Conservation (phyloP, 768 basidiomycete genomes). For the Omphalotus guepiniiformis region DNA sequence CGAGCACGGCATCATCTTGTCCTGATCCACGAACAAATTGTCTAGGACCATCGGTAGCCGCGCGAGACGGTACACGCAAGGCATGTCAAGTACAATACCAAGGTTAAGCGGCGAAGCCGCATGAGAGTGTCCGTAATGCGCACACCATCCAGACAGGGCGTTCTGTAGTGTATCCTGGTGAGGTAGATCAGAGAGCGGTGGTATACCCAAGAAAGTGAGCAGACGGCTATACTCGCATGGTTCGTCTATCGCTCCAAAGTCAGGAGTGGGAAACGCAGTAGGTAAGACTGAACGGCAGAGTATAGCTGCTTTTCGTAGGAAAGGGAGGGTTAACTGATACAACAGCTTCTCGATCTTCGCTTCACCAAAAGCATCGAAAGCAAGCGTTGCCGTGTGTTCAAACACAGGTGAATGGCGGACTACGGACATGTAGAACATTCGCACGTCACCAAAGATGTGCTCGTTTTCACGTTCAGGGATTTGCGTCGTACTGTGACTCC, state of each 20-base stretch:
- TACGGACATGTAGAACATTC: slow-evolving; percentile 88
- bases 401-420: slow-evolving; percentile 86
- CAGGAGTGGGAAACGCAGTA: slow-evolving; percentile 51
- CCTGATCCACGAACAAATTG: slow-evolving; percentile 71
- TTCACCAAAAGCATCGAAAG: slow-evolving; percentile 78
- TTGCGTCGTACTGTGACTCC: slow-evolving; percentile 47
- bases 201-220: slow-evolving; percentile 70
- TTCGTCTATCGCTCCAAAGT: slow-evolving; percentile 30
- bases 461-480: slow-evolving; percentile 49
- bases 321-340: slow-evolving; percentile 86
- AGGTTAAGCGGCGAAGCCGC: slow-evolving; percentile 76
- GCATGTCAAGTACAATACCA: slow-evolving; percentile 77
- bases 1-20: slow-evolving; percentile 68
- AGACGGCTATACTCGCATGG: slow-evolving; percentile 78
- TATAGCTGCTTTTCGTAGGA: slow-evolving; percentile 84
- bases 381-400: slow-evolving; percentile 77
- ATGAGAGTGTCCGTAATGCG: slow-evolving; percentile 81
- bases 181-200: slow-evolving; percentile 72
- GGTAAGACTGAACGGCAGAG: slow-evolving; percentile 76
- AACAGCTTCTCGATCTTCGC: slow-evolving; percentile 81
- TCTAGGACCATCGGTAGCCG: slow-evolving; percentile 81
- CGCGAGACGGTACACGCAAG: slow-evolving; percentile 77
- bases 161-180: slow-evolving; percentile 86
- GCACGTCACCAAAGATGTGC: slow-evolving; percentile 77
- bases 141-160: slow-evolving; percentile 86